Base-by-base conservation (phyloP, 805 yeast species). In the Starmerella potacharoeniae region DNA sequence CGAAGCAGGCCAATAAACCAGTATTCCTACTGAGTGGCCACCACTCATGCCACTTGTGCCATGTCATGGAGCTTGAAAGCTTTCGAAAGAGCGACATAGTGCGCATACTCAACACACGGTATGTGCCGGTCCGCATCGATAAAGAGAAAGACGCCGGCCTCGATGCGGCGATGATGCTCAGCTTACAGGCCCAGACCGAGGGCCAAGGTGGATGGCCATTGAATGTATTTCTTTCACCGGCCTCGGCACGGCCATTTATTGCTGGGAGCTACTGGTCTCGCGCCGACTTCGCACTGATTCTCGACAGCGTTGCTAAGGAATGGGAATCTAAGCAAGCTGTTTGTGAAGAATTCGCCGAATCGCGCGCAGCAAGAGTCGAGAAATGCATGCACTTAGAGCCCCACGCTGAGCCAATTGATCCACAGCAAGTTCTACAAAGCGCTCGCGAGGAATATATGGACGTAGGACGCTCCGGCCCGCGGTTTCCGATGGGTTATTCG, bases 141-240 rank as follows among this genome's bases (percentile, higher is more conserved):
- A 64, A 69, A 36, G 73, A 70, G 49, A 70, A 68, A 49, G 65
- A 71, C n/a, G 73, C 73, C n/a, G 75, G 68, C 55, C 56, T 71
- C 29, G 74, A 71, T 51, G 58, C 66, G n/a, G 67, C 70, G 8
- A 69, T 71, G 56, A 68, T 66, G 69, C 62, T 66, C 64, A 71
- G 65, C 54, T 58, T 71, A 39, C 74, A 71, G 60, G 42, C 52
- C 37, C 70, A 67, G 4, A 61, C 67, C 10, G 56, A 59, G 16
- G 71, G 71, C n/a, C 64, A 62, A 1, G 70, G 72, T 11, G 74
- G 74, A 17, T 71, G 74, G 74, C 74, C 74, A 5, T 58, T 71
- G 44, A 71, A 70, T 55, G 71, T 66, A 3, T 69, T 71, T 57
- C 61, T 71, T 51, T 63, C 65, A 1, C 74, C 74, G 1, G 65